Evolutionary conservation across 2,329 filamentous ascomycete species (phyloP).

Genomic region (Anthostomella pinea): DNA sequence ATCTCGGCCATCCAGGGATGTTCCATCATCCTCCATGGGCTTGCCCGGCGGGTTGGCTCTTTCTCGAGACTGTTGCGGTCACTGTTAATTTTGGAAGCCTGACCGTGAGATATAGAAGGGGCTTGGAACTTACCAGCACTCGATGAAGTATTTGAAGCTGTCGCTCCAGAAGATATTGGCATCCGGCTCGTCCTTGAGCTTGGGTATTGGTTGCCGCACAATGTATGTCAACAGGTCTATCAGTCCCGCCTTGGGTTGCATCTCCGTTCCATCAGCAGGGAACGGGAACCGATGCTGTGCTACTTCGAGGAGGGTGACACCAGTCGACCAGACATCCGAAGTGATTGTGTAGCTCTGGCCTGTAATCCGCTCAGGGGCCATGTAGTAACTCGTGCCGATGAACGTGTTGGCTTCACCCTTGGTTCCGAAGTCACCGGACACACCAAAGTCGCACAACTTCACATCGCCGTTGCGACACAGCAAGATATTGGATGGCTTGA

Average conservation of each 20-base stretch:
- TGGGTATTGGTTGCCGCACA: slow-evolving; percentile 90
- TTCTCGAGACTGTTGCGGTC: slow-evolving; percentile 74
- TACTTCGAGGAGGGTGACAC: slow-evolving; percentile 97
- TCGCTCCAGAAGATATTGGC: slow-evolving; percentile 92
- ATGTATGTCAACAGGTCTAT: slow-evolving; percentile 98
- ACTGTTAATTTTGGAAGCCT: slow-evolving; percentile 13
- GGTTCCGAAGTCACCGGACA: slow-evolving; percentile 95
- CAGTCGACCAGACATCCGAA: slow-evolving; percentile 96
- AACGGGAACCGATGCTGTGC: slow-evolving; percentile 98
- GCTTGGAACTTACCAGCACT: slow-evolving; percentile 83
- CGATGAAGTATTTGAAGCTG: slow-evolving; percentile 98
- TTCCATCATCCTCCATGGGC: slow-evolving; percentile 97
- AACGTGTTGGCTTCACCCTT: slow-evolving; percentile 99
- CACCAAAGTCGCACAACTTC: slow-evolving; percentile 97
- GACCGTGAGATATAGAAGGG: background rate
- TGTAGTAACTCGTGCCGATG: slow-evolving; percentile 98
- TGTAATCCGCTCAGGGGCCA: slow-evolving; percentile 97
- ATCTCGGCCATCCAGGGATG: slow-evolving; percentile 99
- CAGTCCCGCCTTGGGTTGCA: slow-evolving; percentile 86
- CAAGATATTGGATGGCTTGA: slow-evolving; percentile 97
- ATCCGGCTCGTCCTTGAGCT: slow-evolving; percentile 89
- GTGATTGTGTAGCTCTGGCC: slow-evolving; percentile 98
- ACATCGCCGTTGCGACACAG: slow-evolving; percentile 90
- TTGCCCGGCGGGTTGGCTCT: slow-evolving; percentile 79
- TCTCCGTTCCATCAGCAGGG: slow-evolving; percentile 92